These are phyloP conservation scores for Alternaria gansuensis DNA, from an alignment of 2,329 filamentous ascomycete species.

Conservation along the genomic window DNA sequence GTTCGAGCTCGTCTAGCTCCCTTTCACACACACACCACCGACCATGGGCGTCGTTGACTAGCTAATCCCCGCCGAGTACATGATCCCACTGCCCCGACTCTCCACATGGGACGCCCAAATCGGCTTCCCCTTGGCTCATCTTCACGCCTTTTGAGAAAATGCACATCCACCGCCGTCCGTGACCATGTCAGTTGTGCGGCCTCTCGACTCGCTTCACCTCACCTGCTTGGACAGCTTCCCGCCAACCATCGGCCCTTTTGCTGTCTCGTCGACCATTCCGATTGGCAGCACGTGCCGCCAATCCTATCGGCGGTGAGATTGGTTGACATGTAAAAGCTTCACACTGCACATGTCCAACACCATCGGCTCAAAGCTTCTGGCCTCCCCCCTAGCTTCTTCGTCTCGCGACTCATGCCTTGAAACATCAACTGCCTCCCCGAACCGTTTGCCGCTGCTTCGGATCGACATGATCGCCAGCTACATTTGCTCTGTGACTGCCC, in stretches of 20 bases:
- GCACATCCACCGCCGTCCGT: not conserved
- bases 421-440: not conserved
- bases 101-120: constrained; percentile 5
- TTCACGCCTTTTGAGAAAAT: constrained; percentile 1
- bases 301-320: not conserved
- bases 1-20: not conserved
- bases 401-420: not conserved
- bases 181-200: not conserved
- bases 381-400: not conserved
- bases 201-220: constrained; percentile 4
- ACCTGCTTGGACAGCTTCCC: constrained; percentile 3
- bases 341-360: not conserved
- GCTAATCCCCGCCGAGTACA: not conserved
- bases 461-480: constrained; percentile 10
- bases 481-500: not conserved
- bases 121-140: not conserved
- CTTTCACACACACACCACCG: not conserved
- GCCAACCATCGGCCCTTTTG: constrained; percentile 5
- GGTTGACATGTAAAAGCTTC: not conserved
- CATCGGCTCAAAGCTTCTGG: constrained; percentile 3
- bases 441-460: not conserved
- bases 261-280: not conserved
- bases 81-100: not conserved
- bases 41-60: not conserved
- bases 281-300: not conserved